Conservation (phyloP, 192 early-diverging fungal genomes). For the Tieghemiomyces parasiticus region DNA sequence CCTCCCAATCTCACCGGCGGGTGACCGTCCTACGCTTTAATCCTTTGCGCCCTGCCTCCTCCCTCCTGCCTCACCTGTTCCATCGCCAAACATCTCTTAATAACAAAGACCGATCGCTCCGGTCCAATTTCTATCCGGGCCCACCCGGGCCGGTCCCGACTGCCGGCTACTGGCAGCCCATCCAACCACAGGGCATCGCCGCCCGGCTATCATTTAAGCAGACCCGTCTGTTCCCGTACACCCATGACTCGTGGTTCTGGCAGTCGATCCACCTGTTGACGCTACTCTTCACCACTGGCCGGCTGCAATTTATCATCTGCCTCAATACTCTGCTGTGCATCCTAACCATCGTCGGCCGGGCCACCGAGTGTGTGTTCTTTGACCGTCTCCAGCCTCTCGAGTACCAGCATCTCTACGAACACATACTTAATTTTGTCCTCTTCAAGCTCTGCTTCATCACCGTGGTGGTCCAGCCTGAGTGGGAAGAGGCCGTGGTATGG, state of each 20-base stretch:
- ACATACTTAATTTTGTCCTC: constrained; percentile 7
- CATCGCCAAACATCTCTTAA: too few relatives aligned
- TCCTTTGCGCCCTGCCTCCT: too few relatives aligned
- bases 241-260: constrained; percentile 11
- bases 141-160: not conserved
- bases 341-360: not conserved
- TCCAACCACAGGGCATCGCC: not conserved
- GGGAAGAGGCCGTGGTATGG: constrained; percentile 8
- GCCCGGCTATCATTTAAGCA: constrained; percentile 9
- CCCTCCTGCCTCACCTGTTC: too few relatives aligned
- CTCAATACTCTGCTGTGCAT: constrained; percentile 8
- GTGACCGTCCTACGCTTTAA: too few relatives aligned
- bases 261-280: constrained; percentile 3
- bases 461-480: constrained; percentile 8
- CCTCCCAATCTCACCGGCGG: too few relatives aligned
- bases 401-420: constrained; percentile 7
- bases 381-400: not conserved
- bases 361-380: not conserved
- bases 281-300: constrained; percentile 7
- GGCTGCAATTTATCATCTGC: not conserved
- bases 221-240: constrained; percentile 9
- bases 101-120: too few relatives aligned
- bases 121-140: not conserved
- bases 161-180: not conserved
- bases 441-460: constrained; percentile 10